These are phyloP conservation scores for Teratosphaeria viscida DNA, from an alignment of 2,329 filamentous ascomycete species.

Conservation along the genomic window DNA sequence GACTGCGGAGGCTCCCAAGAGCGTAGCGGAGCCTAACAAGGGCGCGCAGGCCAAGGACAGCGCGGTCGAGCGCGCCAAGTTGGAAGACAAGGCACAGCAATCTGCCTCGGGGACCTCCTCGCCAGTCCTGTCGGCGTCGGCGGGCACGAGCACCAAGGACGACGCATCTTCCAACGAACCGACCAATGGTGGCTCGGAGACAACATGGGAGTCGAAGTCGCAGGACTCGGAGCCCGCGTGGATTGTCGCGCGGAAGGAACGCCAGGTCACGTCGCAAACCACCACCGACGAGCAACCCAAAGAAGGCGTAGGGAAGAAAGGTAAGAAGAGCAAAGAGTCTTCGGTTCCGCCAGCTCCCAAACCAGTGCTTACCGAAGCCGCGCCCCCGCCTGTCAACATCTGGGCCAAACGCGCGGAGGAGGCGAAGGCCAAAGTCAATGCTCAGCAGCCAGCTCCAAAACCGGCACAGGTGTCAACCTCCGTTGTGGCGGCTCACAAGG, in stretches of 20 bases:
- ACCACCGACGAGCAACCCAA: conserved; percentile 1
- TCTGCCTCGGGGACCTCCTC: conserved; percentile 33
- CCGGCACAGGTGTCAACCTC: conserved; percentile 1
- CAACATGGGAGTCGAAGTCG: conserved; percentile 56
- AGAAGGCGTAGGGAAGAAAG: conserved; percentile 5
- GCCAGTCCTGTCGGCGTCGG: conserved; percentile 44
- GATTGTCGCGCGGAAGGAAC: conserved; percentile 39
- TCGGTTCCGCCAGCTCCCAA: conserved; percentile 27
- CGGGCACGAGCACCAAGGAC: conserved; percentile 47
- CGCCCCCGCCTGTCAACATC: conserved; percentile 72
- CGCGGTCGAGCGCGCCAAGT: conserved; percentile 21
- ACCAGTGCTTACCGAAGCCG: conserved; percentile 67
- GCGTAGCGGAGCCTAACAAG: conserved; percentile 11
- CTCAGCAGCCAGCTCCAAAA: conserved; percentile 8
- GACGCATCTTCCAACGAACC: conserved; percentile 51
- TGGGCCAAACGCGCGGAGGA: conserved; percentile 74
- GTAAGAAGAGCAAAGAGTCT: conserved; percentile 16
- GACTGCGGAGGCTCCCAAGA: conserved; percentile 25
- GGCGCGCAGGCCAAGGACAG: conserved; percentile 19
- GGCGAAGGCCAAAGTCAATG: conserved; percentile 42
- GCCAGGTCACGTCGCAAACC: conserved; percentile 15
- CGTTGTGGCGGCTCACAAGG: conserved; percentile 9
- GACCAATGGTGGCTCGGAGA: conserved; percentile 48
- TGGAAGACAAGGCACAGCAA: conserved; percentile 17
- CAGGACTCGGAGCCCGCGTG: conserved; percentile 56